These are phyloP conservation scores for Cordyceps pruinosa DNA, from an alignment of 2,329 filamentous ascomycete species.

Conservation along the genomic window DNA sequence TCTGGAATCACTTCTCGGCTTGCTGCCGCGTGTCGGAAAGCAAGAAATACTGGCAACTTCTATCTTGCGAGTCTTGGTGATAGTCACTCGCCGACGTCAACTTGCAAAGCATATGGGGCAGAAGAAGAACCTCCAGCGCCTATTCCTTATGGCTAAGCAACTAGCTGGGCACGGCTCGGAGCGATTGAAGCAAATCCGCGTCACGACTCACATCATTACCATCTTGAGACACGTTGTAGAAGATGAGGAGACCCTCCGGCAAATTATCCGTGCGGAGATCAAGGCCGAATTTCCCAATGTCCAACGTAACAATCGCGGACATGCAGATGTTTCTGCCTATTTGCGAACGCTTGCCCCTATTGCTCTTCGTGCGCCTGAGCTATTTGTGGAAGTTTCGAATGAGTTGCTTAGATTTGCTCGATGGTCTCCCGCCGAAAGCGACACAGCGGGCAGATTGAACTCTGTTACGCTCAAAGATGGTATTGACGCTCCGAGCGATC, in stretches of 20 bases:
- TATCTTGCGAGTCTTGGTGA: slow-evolving; percentile 74
- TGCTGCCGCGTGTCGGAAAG: slow-evolving; percentile 81
- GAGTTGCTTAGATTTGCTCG: slow-evolving; percentile 71
- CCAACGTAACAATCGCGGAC: slow-evolving; percentile 41
- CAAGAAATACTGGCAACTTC: slow-evolving; percentile 80
- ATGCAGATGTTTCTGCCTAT: slow-evolving; percentile 63
- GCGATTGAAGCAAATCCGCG: slow-evolving; percentile 53
- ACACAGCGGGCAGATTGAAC: slow-evolving; percentile 25
- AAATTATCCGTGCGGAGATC: slow-evolving; percentile 89
- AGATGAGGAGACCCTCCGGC: slow-evolving; percentile 82
- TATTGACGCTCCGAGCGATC: slow-evolving; percentile 12
- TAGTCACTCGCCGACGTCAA: slow-evolving; percentile 72
- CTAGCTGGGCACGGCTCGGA: slow-evolving; percentile 72
- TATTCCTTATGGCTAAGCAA: slow-evolving; percentile 95
- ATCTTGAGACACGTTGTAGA: slow-evolving; percentile 90
- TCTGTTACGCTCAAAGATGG: slow-evolving; percentile 37
- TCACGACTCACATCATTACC: slow-evolving; percentile 64
- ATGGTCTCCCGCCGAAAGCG: slow-evolving; percentile 41
- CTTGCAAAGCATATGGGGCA: slow-evolving; percentile 73
- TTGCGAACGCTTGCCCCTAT: slow-evolving; percentile 71
- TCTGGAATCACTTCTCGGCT: slow-evolving; percentile 70
- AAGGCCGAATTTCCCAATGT: slow-evolving; percentile 62
- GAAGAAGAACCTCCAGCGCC: slow-evolving; percentile 78
- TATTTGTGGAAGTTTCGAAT: slow-evolving; percentile 83
- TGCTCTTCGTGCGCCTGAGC: slow-evolving; percentile 70